A percentile compares a stretch with the other conserved stretches of the same genome.
Evolutionary conservation across 75 land plant species (phyloP).

Genomic region (Pseudotsuga menziesii): DNA sequence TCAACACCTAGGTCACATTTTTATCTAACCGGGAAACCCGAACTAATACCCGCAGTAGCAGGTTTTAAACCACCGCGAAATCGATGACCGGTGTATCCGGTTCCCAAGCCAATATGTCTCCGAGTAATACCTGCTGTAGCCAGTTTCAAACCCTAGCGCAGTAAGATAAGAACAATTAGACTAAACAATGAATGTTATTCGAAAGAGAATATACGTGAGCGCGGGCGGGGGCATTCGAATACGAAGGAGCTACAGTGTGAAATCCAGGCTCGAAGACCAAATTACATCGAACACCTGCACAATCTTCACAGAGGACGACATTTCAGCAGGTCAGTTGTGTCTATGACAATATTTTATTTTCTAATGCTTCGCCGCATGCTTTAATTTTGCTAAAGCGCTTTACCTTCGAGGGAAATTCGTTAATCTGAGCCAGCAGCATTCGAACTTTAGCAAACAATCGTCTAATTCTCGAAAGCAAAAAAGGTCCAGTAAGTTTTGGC

Average conservation of each 20-base stretch:
- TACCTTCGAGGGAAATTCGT: background rate
- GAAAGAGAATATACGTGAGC: background rate
- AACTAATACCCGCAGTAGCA: too few relatives aligned
- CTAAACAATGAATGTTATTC: background rate
- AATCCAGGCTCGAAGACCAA: too few relatives aligned
- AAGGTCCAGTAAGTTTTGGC: too few relatives aligned
- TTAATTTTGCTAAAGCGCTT: background rate
- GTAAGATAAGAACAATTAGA: background rate
- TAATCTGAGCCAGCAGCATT: background rate
- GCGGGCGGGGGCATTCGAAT: background rate
- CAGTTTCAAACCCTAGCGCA: constrained; percentile 8
- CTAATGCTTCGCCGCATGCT: background rate
- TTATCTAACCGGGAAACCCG: too few relatives aligned
- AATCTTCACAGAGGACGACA: background rate
- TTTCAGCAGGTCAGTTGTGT: background rate
- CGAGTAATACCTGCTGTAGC: background rate
- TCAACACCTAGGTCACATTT: too few relatives aligned
- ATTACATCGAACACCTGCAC: too few relatives aligned
- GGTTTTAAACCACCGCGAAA: too few relatives aligned
- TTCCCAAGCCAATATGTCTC: background rate
- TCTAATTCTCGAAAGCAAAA: background rate
- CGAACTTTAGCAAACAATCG: background rate
- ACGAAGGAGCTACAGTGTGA: background rate
- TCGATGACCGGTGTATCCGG: background rate
- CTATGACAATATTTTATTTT: background rate